Evolutionary conservation across 768 basidiomycete genomes (phyloP).

Genomic region (Termitomyces titanicus): DNA sequence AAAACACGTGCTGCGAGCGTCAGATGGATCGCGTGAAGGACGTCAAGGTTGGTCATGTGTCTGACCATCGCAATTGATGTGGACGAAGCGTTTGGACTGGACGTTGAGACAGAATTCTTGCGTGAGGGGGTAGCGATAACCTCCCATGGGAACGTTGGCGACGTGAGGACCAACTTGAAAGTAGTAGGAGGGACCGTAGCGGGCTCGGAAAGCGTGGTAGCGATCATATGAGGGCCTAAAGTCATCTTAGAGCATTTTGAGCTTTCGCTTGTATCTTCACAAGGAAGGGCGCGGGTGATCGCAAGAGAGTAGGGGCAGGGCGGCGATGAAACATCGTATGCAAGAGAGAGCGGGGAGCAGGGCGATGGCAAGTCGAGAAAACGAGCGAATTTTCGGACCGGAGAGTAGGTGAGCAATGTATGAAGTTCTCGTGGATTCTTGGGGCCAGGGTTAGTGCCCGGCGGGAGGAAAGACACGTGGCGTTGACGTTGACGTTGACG

Average conservation of each 20-base stretch:
- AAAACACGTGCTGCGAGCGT: slow-evolving; percentile 56
- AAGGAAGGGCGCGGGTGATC: not conserved
- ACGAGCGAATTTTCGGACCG: slow-evolving; percentile 4
- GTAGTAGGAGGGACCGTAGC: slow-evolving; percentile 9
- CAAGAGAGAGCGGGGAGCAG: not conserved
- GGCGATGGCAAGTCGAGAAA: slow-evolving; percentile 2
- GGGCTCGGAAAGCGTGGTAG: slow-evolving; percentile 7
- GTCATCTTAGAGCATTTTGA: not conserved
- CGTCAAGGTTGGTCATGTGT: slow-evolving; percentile 53
- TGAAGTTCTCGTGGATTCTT: slow-evolving; percentile 6
- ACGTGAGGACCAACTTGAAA: slow-evolving; percentile 2
- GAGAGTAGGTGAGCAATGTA: slow-evolving; percentile 3
- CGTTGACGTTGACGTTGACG: slow-evolving; percentile 4
- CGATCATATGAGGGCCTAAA: not conserved
- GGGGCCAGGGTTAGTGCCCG: slow-evolving; percentile 7
- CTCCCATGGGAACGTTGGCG: slow-evolving; percentile 10
- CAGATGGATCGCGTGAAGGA: slow-evolving; percentile 56
- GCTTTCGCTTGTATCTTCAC: not conserved
- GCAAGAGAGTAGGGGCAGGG: slow-evolving; percentile 4
- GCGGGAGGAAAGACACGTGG: slow-evolving; percentile 11
- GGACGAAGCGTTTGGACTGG: slow-evolving; percentile 3
- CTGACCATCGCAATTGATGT: not conserved
- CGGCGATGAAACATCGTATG: slow-evolving; percentile 10
- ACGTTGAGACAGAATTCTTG: not conserved
- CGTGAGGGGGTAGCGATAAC: slow-evolving; percentile 6